These are phyloP conservation scores for Spinellus fusiger DNA, from an alignment of 192 early-diverging fungal species.

Conservation along the genomic window DNA sequence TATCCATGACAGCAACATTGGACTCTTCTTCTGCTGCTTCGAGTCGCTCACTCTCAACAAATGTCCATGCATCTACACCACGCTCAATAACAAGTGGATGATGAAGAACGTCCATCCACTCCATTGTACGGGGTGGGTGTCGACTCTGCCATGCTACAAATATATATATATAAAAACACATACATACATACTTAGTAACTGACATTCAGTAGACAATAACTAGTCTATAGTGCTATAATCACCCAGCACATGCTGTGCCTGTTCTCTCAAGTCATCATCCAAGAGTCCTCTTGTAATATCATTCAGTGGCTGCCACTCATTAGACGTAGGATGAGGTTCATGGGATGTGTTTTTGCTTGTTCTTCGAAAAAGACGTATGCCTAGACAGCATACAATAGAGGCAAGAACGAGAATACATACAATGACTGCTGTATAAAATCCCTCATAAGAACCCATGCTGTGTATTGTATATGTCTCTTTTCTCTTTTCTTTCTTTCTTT, in stretches of 20 bases:
- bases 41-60: constrained; percentile 27
- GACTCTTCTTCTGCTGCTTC: constrained; percentile 43
- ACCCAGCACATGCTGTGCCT: neutral
- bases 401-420: constrained; percentile 4
- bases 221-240: neutral
- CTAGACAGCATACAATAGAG: constrained; percentile 5
- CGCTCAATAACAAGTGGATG: constrained; percentile 35
- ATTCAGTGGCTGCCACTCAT: constrained; percentile 5
- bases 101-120: neutral
- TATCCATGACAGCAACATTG: constrained; percentile 54
- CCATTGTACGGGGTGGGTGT: constrained; percentile 7
- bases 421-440: constrained; percentile 12
- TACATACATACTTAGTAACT: neutral
- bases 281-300: neutral
- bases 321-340: neutral
- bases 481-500: neutral
- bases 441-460: constrained; percentile 1
- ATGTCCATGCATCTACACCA: constrained; percentile 71
- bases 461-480: too few species aligned
- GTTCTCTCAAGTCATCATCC: neutral
- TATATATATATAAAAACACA: neutral
- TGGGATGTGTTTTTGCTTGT: neutral
- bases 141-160: constrained; percentile 8
- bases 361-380: neutral
- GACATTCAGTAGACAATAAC: neutral